Evolutionary conservation across 2,329 filamentous ascomycete genomes (phyloP).

Genomic region (Penicillium concentricum): DNA sequence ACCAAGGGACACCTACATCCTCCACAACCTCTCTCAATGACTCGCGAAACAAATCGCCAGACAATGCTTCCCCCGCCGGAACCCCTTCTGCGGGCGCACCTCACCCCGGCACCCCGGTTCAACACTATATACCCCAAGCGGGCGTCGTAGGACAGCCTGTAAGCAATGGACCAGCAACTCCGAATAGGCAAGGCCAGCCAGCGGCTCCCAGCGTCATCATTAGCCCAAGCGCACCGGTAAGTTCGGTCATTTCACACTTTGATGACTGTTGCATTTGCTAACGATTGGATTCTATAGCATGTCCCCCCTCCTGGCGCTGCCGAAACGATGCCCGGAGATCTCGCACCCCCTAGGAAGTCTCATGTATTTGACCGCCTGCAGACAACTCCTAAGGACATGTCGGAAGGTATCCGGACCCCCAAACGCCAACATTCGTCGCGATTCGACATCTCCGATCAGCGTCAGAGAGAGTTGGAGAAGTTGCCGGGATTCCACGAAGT

Average conservation of each 20-base stretch:
- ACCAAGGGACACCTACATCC: conserved; percentile 75
- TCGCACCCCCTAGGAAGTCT: conserved; percentile 94
- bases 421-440: conserved; percentile 96
- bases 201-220: conserved; percentile 88
- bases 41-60: conserved; percentile 71
- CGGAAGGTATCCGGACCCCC: conserved; percentile 90
- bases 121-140: conserved; percentile 41
- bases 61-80: conserved; percentile 35
- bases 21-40: conserved; percentile 87
- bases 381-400: conserved; percentile 92
- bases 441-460: conserved; percentile 94
- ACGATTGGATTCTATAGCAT: conserved; percentile 58
- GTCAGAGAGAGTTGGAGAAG: conserved; percentile 87
- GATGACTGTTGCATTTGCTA: conserved; percentile 1
- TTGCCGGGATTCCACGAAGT: conserved; percentile 97
- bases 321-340: conserved; percentile 97
- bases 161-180: conserved; percentile 58
- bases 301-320: conserved; percentile 87
- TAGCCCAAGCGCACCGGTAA: conserved; percentile 87
- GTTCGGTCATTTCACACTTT: conserved; percentile 36
- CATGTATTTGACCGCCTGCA: conserved; percentile 85
- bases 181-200: conserved; percentile 60
- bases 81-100: conserved; percentile 28
- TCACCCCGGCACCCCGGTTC: conserved; percentile 31
- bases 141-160: conserved; percentile 33